phyloP scores from a whole-genome alignment of 139 green algal species.

The Chlorella sp. region DNA sequence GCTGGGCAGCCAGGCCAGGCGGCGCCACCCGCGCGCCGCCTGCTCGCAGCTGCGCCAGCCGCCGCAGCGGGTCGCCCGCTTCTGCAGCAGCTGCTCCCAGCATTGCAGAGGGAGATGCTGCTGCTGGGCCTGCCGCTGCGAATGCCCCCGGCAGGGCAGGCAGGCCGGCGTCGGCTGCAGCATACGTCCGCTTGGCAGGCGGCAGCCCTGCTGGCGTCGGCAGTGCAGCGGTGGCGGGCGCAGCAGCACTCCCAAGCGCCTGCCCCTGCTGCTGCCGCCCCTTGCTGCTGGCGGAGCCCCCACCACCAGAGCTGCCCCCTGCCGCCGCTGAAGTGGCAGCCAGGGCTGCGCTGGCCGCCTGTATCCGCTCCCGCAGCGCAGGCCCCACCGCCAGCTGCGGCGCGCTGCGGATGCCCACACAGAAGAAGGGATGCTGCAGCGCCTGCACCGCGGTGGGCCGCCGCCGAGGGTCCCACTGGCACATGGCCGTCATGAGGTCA shows the following conservation, averaged over 20 bases:
- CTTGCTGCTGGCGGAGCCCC: not conserved
- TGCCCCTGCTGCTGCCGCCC: conserved; percentile 9
- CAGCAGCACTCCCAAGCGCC: not conserved
- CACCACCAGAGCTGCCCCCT: not conserved
- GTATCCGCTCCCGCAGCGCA: conserved; percentile 4
- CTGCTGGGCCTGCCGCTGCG: not conserved
- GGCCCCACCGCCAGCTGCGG: not conserved
- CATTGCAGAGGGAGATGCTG: not conserved
- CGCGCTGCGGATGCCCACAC: conserved; percentile 44
- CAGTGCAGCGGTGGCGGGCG: not conserved
- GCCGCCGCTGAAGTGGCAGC: not conserved
- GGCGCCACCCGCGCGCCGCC: not conserved
- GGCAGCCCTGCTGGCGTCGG: not conserved
- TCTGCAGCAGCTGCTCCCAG: not conserved
- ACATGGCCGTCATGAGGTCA: conserved; percentile 86
- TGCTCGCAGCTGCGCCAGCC: conserved; percentile 23
- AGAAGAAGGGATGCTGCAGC: conserved; percentile 88
- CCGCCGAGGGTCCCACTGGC: conserved; percentile 84
- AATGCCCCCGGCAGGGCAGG: not conserved
- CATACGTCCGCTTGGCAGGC: not conserved
- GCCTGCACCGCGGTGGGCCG: conserved; percentile 86
- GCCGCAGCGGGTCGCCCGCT: conserved; percentile 22
- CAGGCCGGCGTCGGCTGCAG: not conserved
- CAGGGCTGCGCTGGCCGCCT: not conserved
- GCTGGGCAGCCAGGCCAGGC: not conserved